Percentiles rank a stretch among this genome's conserved stretches.
phyloP scores from a whole-genome alignment of 257 asterid species.

The Thymus quinquecostatus region DNA sequence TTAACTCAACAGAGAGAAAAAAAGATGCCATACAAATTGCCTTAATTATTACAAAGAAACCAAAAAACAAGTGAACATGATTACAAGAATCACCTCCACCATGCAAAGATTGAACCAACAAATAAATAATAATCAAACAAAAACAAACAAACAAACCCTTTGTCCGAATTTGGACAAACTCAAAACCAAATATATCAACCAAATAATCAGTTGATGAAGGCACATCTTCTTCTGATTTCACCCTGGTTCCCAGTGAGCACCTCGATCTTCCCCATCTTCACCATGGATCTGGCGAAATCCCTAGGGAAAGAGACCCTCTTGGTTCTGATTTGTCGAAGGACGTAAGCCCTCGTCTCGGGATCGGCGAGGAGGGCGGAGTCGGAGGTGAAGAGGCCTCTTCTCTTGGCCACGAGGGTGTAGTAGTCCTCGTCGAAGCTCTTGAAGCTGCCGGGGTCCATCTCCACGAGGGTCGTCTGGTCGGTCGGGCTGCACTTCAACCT shows the following conservation, averaged over 20 bases:
- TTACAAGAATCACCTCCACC: not conserved
- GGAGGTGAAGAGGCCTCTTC: conserved; percentile 51
- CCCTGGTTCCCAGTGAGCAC: conserved; percentile 58
- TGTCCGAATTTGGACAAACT: not conserved
- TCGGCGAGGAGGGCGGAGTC: conserved; percentile 60
- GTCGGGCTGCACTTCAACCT: conserved; percentile 43
- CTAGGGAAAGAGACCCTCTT: conserved; percentile 37
- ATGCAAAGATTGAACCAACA: not conserved
- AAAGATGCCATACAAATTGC: too few species aligned
- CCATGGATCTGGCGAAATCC: conserved; percentile 55
- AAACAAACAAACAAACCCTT: too few species aligned
- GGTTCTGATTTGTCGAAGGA: conserved; percentile 28
- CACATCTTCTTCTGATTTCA: conserved; percentile 54
- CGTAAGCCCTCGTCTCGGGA: conserved; percentile 40
- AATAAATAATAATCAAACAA: not conserved
- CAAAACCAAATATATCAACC: not conserved
- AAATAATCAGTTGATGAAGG: conserved; percentile 30
- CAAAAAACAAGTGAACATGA: too few species aligned
- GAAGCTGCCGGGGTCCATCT: conserved; percentile 69
- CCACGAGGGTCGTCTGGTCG: conserved; percentile 47
- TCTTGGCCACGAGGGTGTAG: conserved; percentile 43
- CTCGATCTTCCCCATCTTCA: conserved; percentile 52
- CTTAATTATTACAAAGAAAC: too few species aligned
- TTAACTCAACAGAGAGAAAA: too few species aligned
- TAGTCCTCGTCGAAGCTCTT: conserved; percentile 45